phyloP scores from a whole-genome alignment of 2,329 filamentous ascomycete species.

The Coniochaeta ligniaria region DNA sequence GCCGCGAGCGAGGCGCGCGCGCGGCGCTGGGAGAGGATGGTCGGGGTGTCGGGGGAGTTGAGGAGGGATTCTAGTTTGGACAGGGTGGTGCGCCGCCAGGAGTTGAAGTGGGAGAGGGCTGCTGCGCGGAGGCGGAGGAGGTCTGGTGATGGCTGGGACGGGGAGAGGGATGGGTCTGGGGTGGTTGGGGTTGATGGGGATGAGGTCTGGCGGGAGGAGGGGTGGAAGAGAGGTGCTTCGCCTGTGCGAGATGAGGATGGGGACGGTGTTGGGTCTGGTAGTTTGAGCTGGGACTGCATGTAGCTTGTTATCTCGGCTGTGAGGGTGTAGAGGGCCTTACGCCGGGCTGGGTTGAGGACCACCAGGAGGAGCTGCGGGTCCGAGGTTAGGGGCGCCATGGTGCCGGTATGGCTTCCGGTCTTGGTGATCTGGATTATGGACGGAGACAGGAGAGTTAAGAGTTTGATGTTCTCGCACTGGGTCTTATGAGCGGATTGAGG shows the following conservation, averaged over 20 bases:
- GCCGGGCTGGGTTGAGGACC: conserved; percentile 43
- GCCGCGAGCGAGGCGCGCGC: conserved; percentile 35
- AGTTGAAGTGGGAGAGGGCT: conserved; percentile 63
- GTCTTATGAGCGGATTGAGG: background rate
- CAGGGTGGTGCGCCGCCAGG: conserved; percentile 71
- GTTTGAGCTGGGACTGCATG: conserved; percentile 45
- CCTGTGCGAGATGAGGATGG: conserved; percentile 5
- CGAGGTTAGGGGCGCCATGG: conserved; percentile 46
- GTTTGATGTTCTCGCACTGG: too few relatives aligned
- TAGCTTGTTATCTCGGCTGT: conserved; percentile 43
- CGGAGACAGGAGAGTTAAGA: too few relatives aligned
- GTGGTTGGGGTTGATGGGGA: background rate
- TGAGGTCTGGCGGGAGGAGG: conserved; percentile 12
- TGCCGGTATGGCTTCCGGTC: background rate
- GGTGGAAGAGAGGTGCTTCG: conserved; percentile 14
- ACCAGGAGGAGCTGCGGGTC: conserved; percentile 50
- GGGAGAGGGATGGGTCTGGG: conserved; percentile 1
- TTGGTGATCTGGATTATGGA: too few relatives aligned
- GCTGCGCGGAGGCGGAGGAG: conserved; percentile 34
- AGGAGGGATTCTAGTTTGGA: conserved; percentile 62
- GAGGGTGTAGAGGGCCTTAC: conserved; percentile 43
- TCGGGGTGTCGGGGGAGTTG: conserved; percentile 39
- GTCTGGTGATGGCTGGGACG: conserved; percentile 19
- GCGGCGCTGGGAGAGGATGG: conserved; percentile 38
- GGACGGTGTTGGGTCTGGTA: conserved; percentile 20